Evolutionary conservation across 1,284 basidiomycete genomes (phyloP), one percentile per base, ranked within the genome.

Genomic region (Phenoliferia sp.): DNA sequence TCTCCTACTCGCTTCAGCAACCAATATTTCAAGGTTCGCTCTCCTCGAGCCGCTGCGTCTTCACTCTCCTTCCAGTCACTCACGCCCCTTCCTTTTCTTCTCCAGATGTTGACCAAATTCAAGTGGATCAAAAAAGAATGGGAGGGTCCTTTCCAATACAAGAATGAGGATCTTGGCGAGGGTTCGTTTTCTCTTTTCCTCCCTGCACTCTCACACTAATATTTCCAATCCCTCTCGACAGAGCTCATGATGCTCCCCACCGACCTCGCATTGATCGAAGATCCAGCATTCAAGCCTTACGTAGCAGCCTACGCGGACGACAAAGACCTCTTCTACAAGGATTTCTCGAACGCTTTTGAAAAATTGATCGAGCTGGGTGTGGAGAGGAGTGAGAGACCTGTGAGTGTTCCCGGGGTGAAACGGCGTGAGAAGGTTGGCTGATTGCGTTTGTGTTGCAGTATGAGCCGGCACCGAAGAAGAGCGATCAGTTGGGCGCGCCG

Each of bases 191-290:
- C 16, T 31, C n/a, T 48, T 6, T 19, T 16, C n/a, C 59, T 16
- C 5, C 9, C 3, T 28, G 22, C 34, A 15, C 19, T 26, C 33
- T 26, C 57, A 33, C 5, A 29, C 50, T 62, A 12, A 52, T 33
- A 16, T 9, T 6, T 28, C 39, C n/a, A n/a, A n/a, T n/a, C 17
- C 39, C 9, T n/a, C 22, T 28, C 60, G 28, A 22, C n/a, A 62
- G 80, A 81, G 60, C 77, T 85, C 36, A 85, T 85, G 83, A 83
- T 84, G 81, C 79, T 84, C 5, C 83, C 83, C 22, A 81, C 81
- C 33, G 80, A 82, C 72, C 74, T 80, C 62, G 74, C 79, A 63
- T 29, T 74, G 2, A 66, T 71, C 55, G 52, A 66, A 19, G 71
- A 73, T 68, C 62, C 74, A 19, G 69, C 76, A 64, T 81, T 83